A percentile compares a stretch with the other conserved stretches of the same genome.
Evolutionary conservation across 768 basidiomycete genomes (phyloP).

Genomic region (Boletus bicolor): DNA sequence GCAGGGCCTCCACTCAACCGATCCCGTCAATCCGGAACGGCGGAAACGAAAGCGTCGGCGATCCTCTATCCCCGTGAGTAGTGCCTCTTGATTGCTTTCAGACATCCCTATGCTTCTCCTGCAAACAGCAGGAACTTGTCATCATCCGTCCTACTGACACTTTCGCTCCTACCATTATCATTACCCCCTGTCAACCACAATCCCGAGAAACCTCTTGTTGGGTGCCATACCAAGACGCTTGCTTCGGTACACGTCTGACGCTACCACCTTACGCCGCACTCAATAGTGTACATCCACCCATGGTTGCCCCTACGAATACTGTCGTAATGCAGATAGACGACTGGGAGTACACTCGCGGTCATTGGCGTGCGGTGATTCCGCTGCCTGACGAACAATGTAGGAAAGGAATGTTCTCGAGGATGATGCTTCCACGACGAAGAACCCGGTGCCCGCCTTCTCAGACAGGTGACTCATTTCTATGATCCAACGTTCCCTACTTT

Average conservation of each 20-base stretch:
- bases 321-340: conserved; percentile 30
- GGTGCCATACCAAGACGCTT: conserved; percentile 54
- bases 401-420: conserved; percentile 42
- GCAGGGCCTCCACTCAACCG: background rate
- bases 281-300: conserved; percentile 49
- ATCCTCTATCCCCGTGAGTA: conserved; percentile 9
- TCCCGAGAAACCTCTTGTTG: conserved; percentile 41
- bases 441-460: background rate
- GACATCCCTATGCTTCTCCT: background rate
- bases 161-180: conserved; percentile 46
- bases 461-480: background rate
- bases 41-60: conserved; percentile 14
- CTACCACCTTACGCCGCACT: conserved; percentile 47
- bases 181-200: conserved; percentile 46
- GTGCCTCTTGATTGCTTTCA: background rate
- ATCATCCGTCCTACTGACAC: conserved; percentile 34
- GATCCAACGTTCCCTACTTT: background rate
- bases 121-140: conserved; percentile 21
- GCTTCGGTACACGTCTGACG: conserved; percentile 48
- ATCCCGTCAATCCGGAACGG: background rate
- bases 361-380: conserved; percentile 51
- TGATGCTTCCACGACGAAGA: background rate
- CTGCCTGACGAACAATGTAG: conserved; percentile 44
- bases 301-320: conserved; percentile 23
- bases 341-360: conserved; percentile 52